Evolutionary conservation across 164 flowering plant genomes (phyloP).

Genomic region (Liriodendron chinense): DNA sequence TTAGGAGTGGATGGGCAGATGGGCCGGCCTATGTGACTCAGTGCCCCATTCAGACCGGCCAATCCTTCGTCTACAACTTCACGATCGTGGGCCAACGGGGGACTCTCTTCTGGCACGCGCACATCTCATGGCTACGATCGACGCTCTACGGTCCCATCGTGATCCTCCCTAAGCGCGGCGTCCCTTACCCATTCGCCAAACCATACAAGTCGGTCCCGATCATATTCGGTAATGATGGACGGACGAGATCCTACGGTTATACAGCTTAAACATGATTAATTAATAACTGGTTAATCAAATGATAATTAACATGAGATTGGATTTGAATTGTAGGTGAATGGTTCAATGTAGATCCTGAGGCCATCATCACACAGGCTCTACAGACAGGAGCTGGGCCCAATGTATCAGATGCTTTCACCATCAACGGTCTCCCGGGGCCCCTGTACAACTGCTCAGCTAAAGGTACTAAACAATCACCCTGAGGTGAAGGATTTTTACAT

Average conservation of each 20-base stretch:
- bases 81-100: constrained; percentile 56
- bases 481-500: too few species aligned
- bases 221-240: constrained; percentile 34
- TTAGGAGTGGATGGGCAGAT: constrained; percentile 50
- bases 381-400: constrained; percentile 54
- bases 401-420: constrained; percentile 58
- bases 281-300: too few species aligned
- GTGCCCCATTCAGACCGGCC: constrained; percentile 57
- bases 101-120: constrained; percentile 62
- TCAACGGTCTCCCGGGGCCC: constrained; percentile 62
- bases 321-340: constrained; percentile 44
- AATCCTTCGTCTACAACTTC: constrained; percentile 47
- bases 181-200: constrained; percentile 44
- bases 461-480: constrained; percentile 23
- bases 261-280: background rate
- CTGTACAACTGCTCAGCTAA: constrained; percentile 49
- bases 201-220: constrained; percentile 57
- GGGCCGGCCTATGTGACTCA: constrained; percentile 59
- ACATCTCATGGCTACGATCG: constrained; percentile 50
- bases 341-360: constrained; percentile 52
- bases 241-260: background rate
- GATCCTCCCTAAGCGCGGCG: constrained; percentile 42
- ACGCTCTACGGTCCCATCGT: constrained; percentile 52
- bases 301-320: background rate
- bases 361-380: constrained; percentile 45